Evolutionary conservation across 176 grass and related monocot species (phyloP).

Genomic region (Avena sativa): DNA sequence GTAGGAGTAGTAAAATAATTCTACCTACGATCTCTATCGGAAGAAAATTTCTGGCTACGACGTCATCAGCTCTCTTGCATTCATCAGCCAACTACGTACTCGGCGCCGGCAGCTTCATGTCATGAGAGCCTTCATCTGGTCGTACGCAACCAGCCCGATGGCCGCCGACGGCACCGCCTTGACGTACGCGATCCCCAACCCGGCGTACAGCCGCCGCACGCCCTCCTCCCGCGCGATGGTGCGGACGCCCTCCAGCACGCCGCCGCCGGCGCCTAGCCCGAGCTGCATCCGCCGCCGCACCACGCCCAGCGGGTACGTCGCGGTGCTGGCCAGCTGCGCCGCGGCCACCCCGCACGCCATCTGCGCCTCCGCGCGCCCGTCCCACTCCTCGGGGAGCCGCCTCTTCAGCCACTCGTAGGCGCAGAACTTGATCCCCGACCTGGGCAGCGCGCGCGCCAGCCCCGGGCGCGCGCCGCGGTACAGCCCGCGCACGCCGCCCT

Average conservation of each 20-base stretch:
- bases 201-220: slow-evolving; percentile 7
- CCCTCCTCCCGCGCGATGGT: slow-evolving; percentile 8
- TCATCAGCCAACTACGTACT: neutral
- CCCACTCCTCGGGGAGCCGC: neutral
- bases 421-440: neutral
- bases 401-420: neutral
- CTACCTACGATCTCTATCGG: too few relatives aligned
- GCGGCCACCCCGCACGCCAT: slow-evolving; percentile 22
- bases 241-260: slow-evolving; percentile 12
- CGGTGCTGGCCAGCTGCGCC: slow-evolving; percentile 23
- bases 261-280: neutral
- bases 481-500: neutral
- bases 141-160: slow-evolving; percentile 8
- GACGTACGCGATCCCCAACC: slow-evolving; percentile 19
- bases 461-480: neutral
- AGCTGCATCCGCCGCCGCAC: slow-evolving; percentile 16
- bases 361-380: neutral
- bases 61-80: neutral
- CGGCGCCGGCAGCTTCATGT: neutral
- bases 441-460: neutral
- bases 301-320: neutral
- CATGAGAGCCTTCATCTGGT: slow-evolving; percentile 14
- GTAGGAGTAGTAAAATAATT: too few relatives aligned
- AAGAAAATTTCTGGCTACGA: too few relatives aligned
- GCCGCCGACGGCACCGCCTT: slow-evolving; percentile 23